These are phyloP conservation scores for Emmonsiellopsis sp. DNA, from an alignment of 2,329 filamentous ascomycete genomes.

Conservation along the genomic window DNA sequence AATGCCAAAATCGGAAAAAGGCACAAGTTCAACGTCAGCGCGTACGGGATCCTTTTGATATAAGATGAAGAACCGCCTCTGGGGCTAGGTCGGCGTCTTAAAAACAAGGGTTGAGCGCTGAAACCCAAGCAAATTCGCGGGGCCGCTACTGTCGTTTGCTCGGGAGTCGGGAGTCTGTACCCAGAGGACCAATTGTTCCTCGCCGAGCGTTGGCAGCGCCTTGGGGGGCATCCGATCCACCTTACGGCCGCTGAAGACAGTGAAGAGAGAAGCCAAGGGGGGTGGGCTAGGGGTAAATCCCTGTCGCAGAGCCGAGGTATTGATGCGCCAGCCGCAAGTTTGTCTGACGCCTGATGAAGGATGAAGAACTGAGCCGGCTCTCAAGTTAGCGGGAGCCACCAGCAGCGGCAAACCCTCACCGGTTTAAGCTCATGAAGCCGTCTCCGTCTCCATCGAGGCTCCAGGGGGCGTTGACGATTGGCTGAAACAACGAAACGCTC, in stretches of 20 bases:
- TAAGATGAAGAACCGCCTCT: neutral
- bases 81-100: neutral
- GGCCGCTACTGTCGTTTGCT: neutral
- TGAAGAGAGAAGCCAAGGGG: neutral
- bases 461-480: neutral
- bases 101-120: neutral
- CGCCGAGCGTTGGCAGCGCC: neutral
- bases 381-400: neutral
- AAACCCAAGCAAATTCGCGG: neutral
- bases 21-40: neutral
- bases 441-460: neutral
- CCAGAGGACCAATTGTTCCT: neutral
- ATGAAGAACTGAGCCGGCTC: neutral
- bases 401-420: neutral
- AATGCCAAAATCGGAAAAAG: neutral
- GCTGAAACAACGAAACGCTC: neutral
- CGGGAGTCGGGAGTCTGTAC: neutral
- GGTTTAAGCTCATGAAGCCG: slow-evolving; percentile 1
- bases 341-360: neutral
- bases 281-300: neutral
- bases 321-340: neutral
- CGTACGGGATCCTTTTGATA: neutral
- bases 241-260: neutral
- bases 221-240: neutral
- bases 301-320: neutral